A percentile compares a stretch with the other conserved stretches of the same genome.
These are phyloP conservation scores for Wallemia ichthyophaga DNA, from an alignment of 1,284 basidiomycete species.

Conservation along the genomic window DNA sequence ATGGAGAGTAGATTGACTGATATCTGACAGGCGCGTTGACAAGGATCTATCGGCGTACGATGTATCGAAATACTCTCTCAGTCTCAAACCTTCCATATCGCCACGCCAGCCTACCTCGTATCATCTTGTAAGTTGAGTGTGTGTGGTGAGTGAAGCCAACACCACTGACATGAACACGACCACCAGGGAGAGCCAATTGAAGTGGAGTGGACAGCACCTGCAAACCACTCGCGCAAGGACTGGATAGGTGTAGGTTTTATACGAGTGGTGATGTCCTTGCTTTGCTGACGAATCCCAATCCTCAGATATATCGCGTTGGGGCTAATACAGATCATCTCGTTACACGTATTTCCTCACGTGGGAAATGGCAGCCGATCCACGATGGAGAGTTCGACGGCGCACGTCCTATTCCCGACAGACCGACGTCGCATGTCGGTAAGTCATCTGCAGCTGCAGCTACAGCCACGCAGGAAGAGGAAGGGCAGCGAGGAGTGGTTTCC, in stretches of 20 bases:
- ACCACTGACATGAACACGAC: too few species aligned
- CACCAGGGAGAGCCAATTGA: constrained; percentile 70
- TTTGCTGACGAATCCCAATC: not conserved
- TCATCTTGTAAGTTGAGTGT: constrained; percentile 17
- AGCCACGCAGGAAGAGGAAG: too few species aligned
- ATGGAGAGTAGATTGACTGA: constrained; percentile 1
- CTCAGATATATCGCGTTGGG: constrained; percentile 27
- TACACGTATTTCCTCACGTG: constrained; percentile 58
- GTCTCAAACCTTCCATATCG: constrained; percentile 24
- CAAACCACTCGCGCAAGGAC: constrained; percentile 65
- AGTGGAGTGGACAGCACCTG: constrained; percentile 61
- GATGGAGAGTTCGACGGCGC: constrained; percentile 83
- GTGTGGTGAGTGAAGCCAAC: too few species aligned
- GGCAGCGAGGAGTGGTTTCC: constrained; percentile 28
- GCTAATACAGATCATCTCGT: constrained; percentile 52
- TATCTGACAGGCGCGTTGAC: constrained; percentile 33
- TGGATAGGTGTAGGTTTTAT: constrained; percentile 81
- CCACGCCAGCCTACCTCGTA: constrained; percentile 14
- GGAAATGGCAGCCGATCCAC: constrained; percentile 75
- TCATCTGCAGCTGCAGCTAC: too few species aligned
- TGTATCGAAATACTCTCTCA: constrained; percentile 40
- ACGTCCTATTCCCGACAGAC: constrained; percentile 24
- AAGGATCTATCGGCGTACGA: constrained; percentile 52
- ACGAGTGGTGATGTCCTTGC: constrained; percentile 2
- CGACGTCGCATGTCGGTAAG: constrained; percentile 8